phyloP scores from a whole-genome alignment of 768 basidiomycete genomes.

The Collybiopsis confluens region DNA sequence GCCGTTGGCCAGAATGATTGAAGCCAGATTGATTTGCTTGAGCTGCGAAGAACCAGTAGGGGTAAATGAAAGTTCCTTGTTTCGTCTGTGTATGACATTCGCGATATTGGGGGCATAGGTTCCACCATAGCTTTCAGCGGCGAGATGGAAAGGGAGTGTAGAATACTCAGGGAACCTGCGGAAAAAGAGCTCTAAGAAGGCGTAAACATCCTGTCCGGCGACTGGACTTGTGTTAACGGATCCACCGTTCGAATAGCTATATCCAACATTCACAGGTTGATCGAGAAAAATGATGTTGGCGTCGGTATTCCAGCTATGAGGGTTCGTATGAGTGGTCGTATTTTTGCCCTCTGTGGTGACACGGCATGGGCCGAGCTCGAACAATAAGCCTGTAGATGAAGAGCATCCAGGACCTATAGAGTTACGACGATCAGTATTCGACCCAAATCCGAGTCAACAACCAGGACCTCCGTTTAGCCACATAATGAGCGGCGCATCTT shows the following conservation, averaged over 20 bases:
- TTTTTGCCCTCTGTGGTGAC: constrained; percentile 66
- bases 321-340: constrained; percentile 61
- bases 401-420: constrained; percentile 44
- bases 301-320: constrained; percentile 79
- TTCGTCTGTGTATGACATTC: constrained; percentile 73
- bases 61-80: constrained; percentile 49
- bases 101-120: constrained; percentile 86
- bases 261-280: constrained; percentile 87
- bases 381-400: constrained; percentile 79
- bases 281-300: constrained; percentile 78
- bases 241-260: constrained; percentile 76
- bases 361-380: constrained; percentile 88
- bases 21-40: constrained; percentile 74
- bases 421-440: background rate
- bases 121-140: constrained; percentile 77
- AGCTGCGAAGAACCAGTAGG: constrained; percentile 38
- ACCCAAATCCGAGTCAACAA: background rate
- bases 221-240: constrained; percentile 77
- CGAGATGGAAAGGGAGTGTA: constrained; percentile 67
- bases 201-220: constrained; percentile 87
- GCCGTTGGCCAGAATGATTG: constrained; percentile 85
- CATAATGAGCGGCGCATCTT: constrained; percentile 76
- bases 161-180: constrained; percentile 73
- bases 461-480: constrained; percentile 84
- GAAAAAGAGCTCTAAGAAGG: constrained; percentile 79